Percentiles rank a stretch among this genome's conserved stretches.
These are phyloP conservation scores for Clarireedia hainanense DNA, from an alignment of 2,329 filamentous ascomycete genomes.

Conservation along the genomic window DNA sequence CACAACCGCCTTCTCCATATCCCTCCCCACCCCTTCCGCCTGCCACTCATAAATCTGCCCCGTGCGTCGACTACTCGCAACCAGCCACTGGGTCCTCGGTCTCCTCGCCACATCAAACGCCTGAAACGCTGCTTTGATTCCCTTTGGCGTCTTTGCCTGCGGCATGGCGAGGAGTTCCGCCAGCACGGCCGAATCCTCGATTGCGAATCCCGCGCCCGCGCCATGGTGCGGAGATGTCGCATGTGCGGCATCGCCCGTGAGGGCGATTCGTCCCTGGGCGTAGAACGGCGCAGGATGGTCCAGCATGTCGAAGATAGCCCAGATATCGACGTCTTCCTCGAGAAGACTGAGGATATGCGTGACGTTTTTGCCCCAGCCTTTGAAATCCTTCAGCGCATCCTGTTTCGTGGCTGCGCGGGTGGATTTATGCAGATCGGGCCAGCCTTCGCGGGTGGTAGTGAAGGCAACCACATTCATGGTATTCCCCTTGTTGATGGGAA, in stretches of 20 bases:
- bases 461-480: slow-evolving; percentile 43
- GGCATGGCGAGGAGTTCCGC: slow-evolving; percentile 38
- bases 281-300: slow-evolving; percentile 32
- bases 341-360: background rate
- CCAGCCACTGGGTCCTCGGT: slow-evolving; percentile 7
- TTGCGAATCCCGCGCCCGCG: slow-evolving; percentile 47
- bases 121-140: slow-evolving; percentile 36
- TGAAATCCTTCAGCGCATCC: slow-evolving; percentile 30
- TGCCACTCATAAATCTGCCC: slow-evolving; percentile 35
- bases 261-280: slow-evolving; percentile 28
- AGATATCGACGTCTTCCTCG: slow-evolving; percentile 35
- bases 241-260: slow-evolving; percentile 56
- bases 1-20: slow-evolving; percentile 27
- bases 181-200: slow-evolving; percentile 43
- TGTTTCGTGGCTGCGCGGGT: slow-evolving; percentile 29
- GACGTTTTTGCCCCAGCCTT: slow-evolving; percentile 26
- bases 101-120: slow-evolving; percentile 40
- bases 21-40: slow-evolving; percentile 29
- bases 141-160: slow-evolving; percentile 21
- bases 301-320: slow-evolving; percentile 38
- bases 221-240: slow-evolving; percentile 52
- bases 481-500: slow-evolving; percentile 45
- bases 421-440: slow-evolving; percentile 31
- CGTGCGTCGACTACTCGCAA: slow-evolving; percentile 6
- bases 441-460: slow-evolving; percentile 17